These are phyloP conservation scores for Phytophthora syringae DNA, from an alignment of 352 stramenopile genomes.

Conservation along the genomic window DNA sequence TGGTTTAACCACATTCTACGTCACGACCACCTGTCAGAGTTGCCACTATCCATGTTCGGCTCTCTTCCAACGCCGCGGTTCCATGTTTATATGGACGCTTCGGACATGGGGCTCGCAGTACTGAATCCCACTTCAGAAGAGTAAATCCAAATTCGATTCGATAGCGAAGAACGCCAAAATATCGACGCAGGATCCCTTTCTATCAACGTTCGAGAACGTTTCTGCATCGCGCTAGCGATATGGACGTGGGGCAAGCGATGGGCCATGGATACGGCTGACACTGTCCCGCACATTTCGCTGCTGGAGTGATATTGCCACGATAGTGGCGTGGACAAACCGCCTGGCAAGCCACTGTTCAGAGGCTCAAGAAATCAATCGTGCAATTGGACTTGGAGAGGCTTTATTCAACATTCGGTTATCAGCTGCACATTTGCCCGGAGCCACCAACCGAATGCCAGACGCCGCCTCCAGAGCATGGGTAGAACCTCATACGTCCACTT, in stretches of 20 bases:
- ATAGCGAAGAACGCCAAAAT: neutral
- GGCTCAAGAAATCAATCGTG: slow-evolving; percentile 48
- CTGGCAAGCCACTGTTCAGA: neutral
- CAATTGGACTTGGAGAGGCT: slow-evolving; percentile 26
- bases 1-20: neutral
- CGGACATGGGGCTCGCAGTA: neutral
- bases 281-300: slow-evolving; percentile 18
- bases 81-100: slow-evolving; percentile 6
- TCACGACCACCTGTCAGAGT: neutral
- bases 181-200: slow-evolving; percentile 10
- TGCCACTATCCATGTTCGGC: neutral
- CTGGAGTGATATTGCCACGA: slow-evolving; percentile 39
- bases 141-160: slow-evolving; percentile 20
- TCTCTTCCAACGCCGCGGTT: neutral
- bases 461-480: slow-evolving; percentile 27
- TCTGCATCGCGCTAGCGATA: slow-evolving; percentile 30
- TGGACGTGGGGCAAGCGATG: slow-evolving; percentile 21
- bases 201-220: slow-evolving; percentile 42
- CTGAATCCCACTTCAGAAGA: slow-evolving; percentile 5
- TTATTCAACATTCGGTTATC: slow-evolving; percentile 24
- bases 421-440: slow-evolving; percentile 13
- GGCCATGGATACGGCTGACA: neutral
- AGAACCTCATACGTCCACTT: slow-evolving; percentile 4
- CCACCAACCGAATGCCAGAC: slow-evolving; percentile 37
- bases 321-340: slow-evolving; percentile 25